Evolutionary conservation across 169 alveolate genomes (phyloP), one percentile per base, ranked within the genome.

Genomic region (Ichthyophthirius multifiliis): DNA sequence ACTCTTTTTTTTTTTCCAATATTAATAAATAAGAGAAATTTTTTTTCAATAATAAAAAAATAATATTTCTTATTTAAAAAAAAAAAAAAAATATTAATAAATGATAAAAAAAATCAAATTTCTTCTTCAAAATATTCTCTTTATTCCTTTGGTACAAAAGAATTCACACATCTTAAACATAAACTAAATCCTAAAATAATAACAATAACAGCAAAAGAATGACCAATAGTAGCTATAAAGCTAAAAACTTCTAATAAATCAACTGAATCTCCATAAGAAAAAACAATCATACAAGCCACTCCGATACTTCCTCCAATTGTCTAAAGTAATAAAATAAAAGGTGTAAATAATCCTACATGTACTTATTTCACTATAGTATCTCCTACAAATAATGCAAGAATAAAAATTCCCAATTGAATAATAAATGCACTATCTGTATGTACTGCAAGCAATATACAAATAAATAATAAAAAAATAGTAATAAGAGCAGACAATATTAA

Each of bases 331-430:
- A 55, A 23, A 0, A 55, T n/a, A 13, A 55, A 55, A 7, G 71
- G 71, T 2, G 32, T 39, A 55, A 27, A 27, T 39, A 55, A 20
- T 27, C 71, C 71, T 12, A 39, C 27, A 55, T 55, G 43, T 1
- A 55, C 71, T 55, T 55, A 55, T 27, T n/a, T 55, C 9, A 55
- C 31, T 4, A 55, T 39, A 20, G 71, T 55, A 27, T 55, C 71
- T 27, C 71, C 71, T 2, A 55, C 71, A 55, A 55, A 55, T 6
- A 55, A 55, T 13, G 71, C 71, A 20, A 55, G 71, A 55, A 55
- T 55, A 27, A 55, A 55, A 16, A 55, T n/a, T 6, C 71, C 71
- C 18, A 55, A 7, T 5, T 55, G 13, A 39, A 55, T 27, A 27
- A 55, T 55, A 39, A 55, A 55, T 55, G 23, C 34, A 7, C 71